Evolutionary conservation across 2,329 filamentous ascomycete genomes (phyloP), one percentile per base, ranked within the genome.

Genomic region (Xylariales sp.): DNA sequence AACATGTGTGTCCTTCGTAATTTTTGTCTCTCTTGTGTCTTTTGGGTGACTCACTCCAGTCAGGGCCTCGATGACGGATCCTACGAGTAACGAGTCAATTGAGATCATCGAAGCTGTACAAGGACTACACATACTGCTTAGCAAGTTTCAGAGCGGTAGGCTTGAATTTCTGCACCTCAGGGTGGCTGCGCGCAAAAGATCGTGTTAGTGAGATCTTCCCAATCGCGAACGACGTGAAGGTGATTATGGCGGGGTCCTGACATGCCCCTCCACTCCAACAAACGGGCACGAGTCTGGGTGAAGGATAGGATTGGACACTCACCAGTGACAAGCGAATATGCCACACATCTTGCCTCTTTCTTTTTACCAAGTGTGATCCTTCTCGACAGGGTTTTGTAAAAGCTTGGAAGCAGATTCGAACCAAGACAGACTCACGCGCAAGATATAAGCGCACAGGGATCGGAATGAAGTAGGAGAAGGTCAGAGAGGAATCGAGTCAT

Each of bases 121-220:
- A 12, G 34, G 40, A 36, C 15, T n/a, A 8, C 12, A 79, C 86
- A 68, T 79, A 95, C 88, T 88, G 85, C 78, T 96, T 96, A 53
- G 89, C 83, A 72, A 97, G 86, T 70, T 85, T 85, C 68, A 97
- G 76, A 60, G 91, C 91, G 49, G 86, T 91, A 38, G 91, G 86
- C 81, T 96, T 96, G 77, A 97, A 97, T 62, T 89, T 90, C 62
- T 87, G 82, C 59, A 96, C 88, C 79, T 96, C 87, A 51, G 91
- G 90, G 64, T 97, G 90, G 72, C 80, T 82, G 51, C 51, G 52
- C 57, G 55, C 56, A 50, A 45, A 48, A 18, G 25, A 21, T 19
- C 20, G 31, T 35, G 43, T 42, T 33, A 33, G 34, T 45, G 29
- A 43, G 19, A 41, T 31, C 36, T 35, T 35, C 12, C 40, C 40